phyloP scores from a whole-genome alignment of 2,329 filamentous ascomycete genomes.

The Nemania sp. region DNA sequence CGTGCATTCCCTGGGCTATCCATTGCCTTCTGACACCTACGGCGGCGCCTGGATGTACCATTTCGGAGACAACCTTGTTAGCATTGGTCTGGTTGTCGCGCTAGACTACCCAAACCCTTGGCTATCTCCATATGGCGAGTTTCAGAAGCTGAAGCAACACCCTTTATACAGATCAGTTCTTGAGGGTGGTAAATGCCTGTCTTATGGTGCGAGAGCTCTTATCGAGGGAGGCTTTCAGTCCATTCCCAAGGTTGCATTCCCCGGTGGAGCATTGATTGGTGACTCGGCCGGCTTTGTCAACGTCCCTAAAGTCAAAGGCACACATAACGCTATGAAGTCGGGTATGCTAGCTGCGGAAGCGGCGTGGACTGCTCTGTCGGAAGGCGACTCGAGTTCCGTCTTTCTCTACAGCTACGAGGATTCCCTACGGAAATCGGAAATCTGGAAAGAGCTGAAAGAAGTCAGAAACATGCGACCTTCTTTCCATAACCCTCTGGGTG shows the following conservation, averaged over 20 bases:
- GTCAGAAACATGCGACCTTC: conserved; percentile 98
- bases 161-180: conserved; percentile 87
- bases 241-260: conserved; percentile 96
- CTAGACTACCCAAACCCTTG: conserved; percentile 97
- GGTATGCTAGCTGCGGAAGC: conserved; percentile 97
- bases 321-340: conserved; percentile 96
- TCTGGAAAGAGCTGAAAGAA: conserved; percentile 94
- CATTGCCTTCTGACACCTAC: conserved; percentile 87
- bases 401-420: conserved; percentile 97
- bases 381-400: conserved; percentile 73
- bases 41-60: conserved; percentile 99
- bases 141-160: conserved; percentile 98
- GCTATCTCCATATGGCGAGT: conserved; percentile 94
- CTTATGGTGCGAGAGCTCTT: conserved; percentile 90
- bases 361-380: conserved; percentile 78
- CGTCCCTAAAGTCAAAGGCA: conserved; percentile 98
- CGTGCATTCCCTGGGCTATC: conserved; percentile 92
- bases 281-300: conserved; percentile 98
- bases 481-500: conserved; percentile 87
- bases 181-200: conserved; percentile 98
- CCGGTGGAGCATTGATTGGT: conserved; percentile 93
- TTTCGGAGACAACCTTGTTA: conserved; percentile 97
- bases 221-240: conserved; percentile 98
- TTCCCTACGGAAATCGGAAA: conserved; percentile 82
- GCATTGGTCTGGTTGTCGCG: conserved; percentile 89